Evolutionary conservation across 2,329 filamentous ascomycete species (phyloP).

Genomic region (Coniochaeta sp.): DNA sequence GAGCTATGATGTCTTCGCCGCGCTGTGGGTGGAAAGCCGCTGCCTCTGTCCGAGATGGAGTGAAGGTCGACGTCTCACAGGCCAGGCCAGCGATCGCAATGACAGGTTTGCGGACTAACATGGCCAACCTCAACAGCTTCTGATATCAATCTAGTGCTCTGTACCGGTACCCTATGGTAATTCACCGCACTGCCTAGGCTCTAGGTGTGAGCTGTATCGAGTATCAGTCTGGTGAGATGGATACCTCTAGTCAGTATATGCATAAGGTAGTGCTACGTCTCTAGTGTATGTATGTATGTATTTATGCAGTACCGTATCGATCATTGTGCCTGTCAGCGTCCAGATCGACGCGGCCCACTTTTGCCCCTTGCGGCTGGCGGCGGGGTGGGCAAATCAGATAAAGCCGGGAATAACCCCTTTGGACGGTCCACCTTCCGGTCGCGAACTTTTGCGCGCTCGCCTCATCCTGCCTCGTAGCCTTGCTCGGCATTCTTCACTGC

Average conservation of each 20-base stretch:
- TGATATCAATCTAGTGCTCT: not conserved
- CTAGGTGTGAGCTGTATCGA: too few relatives aligned
- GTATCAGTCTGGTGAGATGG: too few relatives aligned
- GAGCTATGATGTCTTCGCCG: slow-evolving; percentile 30
- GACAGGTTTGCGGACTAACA: slow-evolving; percentile 20
- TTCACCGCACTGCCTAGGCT: too few relatives aligned
- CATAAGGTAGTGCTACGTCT: too few relatives aligned
- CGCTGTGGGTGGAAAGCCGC: slow-evolving; percentile 40
- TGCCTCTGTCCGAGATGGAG: slow-evolving; percentile 38
- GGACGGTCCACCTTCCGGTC: not conserved
- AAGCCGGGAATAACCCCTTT: not conserved
- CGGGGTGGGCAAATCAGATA: not conserved
- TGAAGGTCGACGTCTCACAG: slow-evolving; percentile 46
- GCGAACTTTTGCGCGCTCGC: not conserved
- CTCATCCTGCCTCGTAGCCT: not conserved
- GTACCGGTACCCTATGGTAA: too few relatives aligned
- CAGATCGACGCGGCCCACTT: not conserved
- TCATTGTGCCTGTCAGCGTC: not conserved
- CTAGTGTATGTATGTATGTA: too few relatives aligned
- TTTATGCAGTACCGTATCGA: not conserved
- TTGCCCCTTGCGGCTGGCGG: not conserved
- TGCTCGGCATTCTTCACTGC: not conserved
- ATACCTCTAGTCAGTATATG: too few relatives aligned
- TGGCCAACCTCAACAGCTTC: not conserved
- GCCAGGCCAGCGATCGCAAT: slow-evolving; percentile 45